A percentile compares a stretch with the other conserved stretches of the same genome.
phyloP scores from a whole-genome alignment of 768 basidiomycete species.

The Gymnopilus junonius region DNA sequence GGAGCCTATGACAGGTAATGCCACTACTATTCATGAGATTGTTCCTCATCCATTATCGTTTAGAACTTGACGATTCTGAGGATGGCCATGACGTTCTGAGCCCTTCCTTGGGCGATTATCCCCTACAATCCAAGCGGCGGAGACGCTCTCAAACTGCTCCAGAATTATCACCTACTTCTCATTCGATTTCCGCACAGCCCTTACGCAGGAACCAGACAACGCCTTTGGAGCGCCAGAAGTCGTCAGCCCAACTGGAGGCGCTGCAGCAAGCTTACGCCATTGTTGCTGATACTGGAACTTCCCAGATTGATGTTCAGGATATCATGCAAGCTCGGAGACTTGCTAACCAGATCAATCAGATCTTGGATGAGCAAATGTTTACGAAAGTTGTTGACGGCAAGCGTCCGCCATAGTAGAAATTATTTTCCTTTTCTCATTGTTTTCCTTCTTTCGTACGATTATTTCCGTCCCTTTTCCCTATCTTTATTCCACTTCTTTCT shows the following conservation, averaged over 20 bases:
- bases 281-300: conserved; percentile 41
- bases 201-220: conserved; percentile 41
- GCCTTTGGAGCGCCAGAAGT: conserved; percentile 12
- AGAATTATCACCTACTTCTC: conserved; percentile 8
- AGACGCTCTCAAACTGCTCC: conserved; percentile 28
- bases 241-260: conserved; percentile 46
- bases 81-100: conserved; percentile 18
- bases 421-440: background rate
- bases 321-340: conserved; percentile 49
- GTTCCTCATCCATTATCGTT: background rate
- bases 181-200: conserved; percentile 16
- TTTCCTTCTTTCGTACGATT: background rate
- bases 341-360: conserved; percentile 49
- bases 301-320: conserved; percentile 54
- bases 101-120: conserved; percentile 19
- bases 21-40: background rate
- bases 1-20: background rate
- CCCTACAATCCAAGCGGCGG: conserved; percentile 14
- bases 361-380: conserved; percentile 49
- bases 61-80: conserved; percentile 6
- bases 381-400: conserved; percentile 30
- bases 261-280: conserved; percentile 48
- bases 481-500: conserved; percentile 5
- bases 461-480: background rate
- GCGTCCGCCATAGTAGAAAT: background rate